A percentile compares a stretch with the other conserved stretches of the same genome.
Conservation (phyloP, 208 protist genomes). For the Naegleria lovaniensis region DNA sequence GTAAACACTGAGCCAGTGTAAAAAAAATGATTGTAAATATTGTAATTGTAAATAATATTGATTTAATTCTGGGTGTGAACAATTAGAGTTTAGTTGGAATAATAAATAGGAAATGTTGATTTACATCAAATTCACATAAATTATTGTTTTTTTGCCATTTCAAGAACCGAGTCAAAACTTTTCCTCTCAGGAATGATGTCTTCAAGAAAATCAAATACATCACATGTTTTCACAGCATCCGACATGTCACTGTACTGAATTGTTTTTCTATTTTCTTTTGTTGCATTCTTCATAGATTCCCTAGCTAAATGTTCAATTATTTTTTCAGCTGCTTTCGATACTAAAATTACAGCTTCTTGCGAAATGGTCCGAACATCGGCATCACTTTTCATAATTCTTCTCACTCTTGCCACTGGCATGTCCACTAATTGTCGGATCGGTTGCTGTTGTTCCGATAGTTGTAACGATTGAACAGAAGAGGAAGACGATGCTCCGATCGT, state of each 20-base stretch:
- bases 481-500: no score
- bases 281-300: not conserved
- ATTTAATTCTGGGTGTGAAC: not conserved
- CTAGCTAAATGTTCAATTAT: not conserved
- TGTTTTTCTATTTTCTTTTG: constrained; percentile 11
- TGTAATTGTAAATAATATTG: no score
- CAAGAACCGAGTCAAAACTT: not conserved
- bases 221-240: not conserved
- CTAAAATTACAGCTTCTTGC: constrained; percentile 11
- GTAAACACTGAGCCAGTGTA: no score
- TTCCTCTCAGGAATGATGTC: constrained; percentile 5
- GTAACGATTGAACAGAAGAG: no score
- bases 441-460: no score
- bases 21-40: no score
- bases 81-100: not conserved
- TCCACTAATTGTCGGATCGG: not conserved
- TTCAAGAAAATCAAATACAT: constrained; percentile 28
- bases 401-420: constrained; percentile 20
- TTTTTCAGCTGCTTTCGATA: not conserved
- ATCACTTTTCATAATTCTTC: constrained; percentile 28
- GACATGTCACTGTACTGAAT: constrained; percentile 14
- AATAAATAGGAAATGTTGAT: not conserved
- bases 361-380: constrained; percentile 14
- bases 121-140: no score
- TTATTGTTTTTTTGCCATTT: not conserved